phyloP scores from a whole-genome alignment of 441 rosid genomes.

The Hura crepitans region DNA sequence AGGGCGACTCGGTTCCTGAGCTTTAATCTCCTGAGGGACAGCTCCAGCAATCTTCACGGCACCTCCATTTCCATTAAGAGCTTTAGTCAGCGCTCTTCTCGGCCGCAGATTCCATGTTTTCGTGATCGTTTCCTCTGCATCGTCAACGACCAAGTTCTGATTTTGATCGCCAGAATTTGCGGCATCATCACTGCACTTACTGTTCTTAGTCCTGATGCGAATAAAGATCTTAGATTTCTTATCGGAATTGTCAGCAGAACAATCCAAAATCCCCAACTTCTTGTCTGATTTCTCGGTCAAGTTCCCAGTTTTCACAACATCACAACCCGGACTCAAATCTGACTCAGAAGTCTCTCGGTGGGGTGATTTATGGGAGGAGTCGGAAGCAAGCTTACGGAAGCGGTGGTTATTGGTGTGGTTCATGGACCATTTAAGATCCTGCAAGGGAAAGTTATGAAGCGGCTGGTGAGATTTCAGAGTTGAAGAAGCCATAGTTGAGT shows the following conservation, averaged over 20 bases:
- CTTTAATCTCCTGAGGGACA: conserved; percentile 28
- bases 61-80: conserved; percentile 27
- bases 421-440: conserved; percentile 61
- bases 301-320: neutral
- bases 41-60: conserved; percentile 27
- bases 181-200: conserved; percentile 17
- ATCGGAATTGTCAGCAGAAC: neutral
- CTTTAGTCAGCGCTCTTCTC: conserved; percentile 29
- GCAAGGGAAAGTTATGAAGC: conserved; percentile 60
- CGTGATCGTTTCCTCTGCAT: conserved; percentile 38
- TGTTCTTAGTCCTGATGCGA: conserved; percentile 38
- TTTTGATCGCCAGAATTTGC: conserved; percentile 34
- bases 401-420: conserved; percentile 42
- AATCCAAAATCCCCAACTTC: conserved; percentile 16
- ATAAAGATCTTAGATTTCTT: conserved; percentile 45
- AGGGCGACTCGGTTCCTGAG: conserved; percentile 23
- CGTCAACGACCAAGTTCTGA: conserved; percentile 28
- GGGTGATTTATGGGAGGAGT: conserved; percentile 35
- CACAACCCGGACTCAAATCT: conserved; percentile 4
- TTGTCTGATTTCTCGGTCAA: conserved; percentile 25
- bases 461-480: conserved; percentile 48
- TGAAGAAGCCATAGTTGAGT: conserved; percentile 37
- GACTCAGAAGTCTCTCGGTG: conserved; percentile 27
- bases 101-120: conserved; percentile 70
- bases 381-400: conserved; percentile 36